Base-by-base conservation (phyloP, 2,329 filamentous ascomycete species). In the Juglanconis sp. region DNA sequence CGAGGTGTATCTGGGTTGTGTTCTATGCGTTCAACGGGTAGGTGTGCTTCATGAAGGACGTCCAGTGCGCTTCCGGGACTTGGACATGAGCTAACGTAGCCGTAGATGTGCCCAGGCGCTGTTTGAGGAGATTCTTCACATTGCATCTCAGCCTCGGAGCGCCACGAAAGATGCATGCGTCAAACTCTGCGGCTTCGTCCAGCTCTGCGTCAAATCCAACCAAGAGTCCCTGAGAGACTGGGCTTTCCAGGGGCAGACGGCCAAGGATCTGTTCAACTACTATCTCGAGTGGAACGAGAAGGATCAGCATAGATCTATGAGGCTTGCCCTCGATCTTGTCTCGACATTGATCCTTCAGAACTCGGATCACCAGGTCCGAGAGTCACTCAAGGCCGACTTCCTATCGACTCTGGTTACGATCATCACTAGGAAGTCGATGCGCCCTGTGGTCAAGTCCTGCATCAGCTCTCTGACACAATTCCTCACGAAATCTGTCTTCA, bases 211-310 rank as follows among this genome's bases (percentile, higher is more conserved):
- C 64, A 83, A 79, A 65, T 84, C 85, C 3, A 64, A 68, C 13
- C 76, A 78, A 9, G 63, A 72, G 32, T 59, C 65, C 4, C 68
- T 87, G 36, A 73, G 69, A 51, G 64, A 67, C 9, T 84, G 84
- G 76, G 81, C 81, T 1, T 86, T 84, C 62, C 79, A 79, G 10
- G 71, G 77, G 63, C 68, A 74, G 35, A 79, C 81, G 3, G 78
- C 76, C 24, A 65, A 79, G 54, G 73, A 74, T 56, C 72, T 88
- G 31, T 87, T 87, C 72, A 75, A 81, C 57, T 87, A 86, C 67
- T 89, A 85, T 68, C 75, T 88, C 54, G 85, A 87, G 66, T 88
- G 85, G 84, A 87, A 86, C 66, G 86, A 88, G 67, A 83, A 83
- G 59, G 85, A 88, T 67, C 82, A 85, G 62, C 83, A 87, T 66